phyloP scores from a whole-genome alignment of 164 flowering plant species.

The Vitis vinifera region DNA sequence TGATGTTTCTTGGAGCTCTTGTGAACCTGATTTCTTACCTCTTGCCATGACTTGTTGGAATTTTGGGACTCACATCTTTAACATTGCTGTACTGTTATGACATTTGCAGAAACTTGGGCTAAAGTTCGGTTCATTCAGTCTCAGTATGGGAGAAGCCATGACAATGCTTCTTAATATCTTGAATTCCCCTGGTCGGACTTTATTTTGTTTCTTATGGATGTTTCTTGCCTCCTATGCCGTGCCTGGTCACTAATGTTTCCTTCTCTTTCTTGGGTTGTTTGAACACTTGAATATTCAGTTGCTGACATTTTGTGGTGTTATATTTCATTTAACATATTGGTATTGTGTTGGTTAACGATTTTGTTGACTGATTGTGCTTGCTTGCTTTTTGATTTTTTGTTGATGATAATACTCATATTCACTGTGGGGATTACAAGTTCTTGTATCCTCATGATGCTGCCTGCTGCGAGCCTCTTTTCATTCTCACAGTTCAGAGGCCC shows the following conservation, averaged over 20 bases:
- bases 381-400: not conserved
- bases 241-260: slow-evolving; percentile 19
- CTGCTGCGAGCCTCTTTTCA: slow-evolving; percentile 16
- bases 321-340: slow-evolving; percentile 8
- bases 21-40: slow-evolving; percentile 79
- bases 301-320: slow-evolving; percentile 23
- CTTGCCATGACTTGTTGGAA: slow-evolving; percentile 87
- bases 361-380: not conserved
- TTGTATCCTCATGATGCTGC: slow-evolving; percentile 19
- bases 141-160: slow-evolving; percentile 16
- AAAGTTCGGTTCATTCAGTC: slow-evolving; percentile 18
- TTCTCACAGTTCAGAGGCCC: slow-evolving; percentile 6
- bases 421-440: slow-evolving; percentile 7
- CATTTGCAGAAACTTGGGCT: slow-evolving; percentile 74
- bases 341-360: slow-evolving; percentile 5
- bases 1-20: slow-evolving; percentile 63
- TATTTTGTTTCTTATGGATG: slow-evolving; percentile 19
- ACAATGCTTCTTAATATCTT: slow-evolving; percentile 3
- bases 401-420: slow-evolving; percentile 7
- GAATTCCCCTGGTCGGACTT: slow-evolving; percentile 19
- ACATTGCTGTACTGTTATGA: slow-evolving; percentile 94
- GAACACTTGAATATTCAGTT: slow-evolving; percentile 13
- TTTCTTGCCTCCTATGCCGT: slow-evolving; percentile 11
- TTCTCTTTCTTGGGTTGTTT: slow-evolving; percentile 4
- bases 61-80: slow-evolving; percentile 94